These are phyloP conservation scores for Penicillium sp. DNA, from an alignment of 2,329 filamentous ascomycete species.

Conservation along the genomic window DNA sequence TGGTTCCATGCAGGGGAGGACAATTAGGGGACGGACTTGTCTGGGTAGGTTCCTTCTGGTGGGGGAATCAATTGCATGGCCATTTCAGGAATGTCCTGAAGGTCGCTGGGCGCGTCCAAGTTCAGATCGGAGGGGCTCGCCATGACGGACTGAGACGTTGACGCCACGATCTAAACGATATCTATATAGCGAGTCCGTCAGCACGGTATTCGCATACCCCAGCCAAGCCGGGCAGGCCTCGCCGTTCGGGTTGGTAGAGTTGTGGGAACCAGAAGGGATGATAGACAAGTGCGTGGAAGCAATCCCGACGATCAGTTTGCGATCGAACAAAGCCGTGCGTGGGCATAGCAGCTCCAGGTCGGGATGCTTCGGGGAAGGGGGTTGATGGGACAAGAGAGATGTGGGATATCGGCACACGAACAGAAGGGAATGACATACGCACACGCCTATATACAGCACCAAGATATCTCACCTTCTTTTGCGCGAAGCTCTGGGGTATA, in stretches of 20 bases:
- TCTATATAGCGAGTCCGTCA: slow-evolving; percentile 14
- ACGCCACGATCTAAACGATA: slow-evolving; percentile 16
- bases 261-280: slow-evolving; percentile 13
- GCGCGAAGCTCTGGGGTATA: not conserved
- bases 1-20: not conserved
- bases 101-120: slow-evolving; percentile 46
- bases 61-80: slow-evolving; percentile 44
- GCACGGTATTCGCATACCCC: slow-evolving; percentile 20
- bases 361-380: not conserved
- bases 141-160: slow-evolving; percentile 32
- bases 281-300: slow-evolving; percentile 43
- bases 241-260: slow-evolving; percentile 8
- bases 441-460: not conserved
- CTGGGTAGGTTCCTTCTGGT: slow-evolving; percentile 46
- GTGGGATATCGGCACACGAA: not conserved
- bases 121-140: slow-evolving; percentile 45
- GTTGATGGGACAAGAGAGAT: not conserved
- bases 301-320: slow-evolving; percentile 24
- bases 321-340: slow-evolving; percentile 35
- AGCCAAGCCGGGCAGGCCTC: not conserved
- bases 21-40: slow-evolving; percentile 33
- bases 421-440: not conserved
- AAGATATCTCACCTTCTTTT: not conserved
- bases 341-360: slow-evolving; percentile 31
- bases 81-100: slow-evolving; percentile 46